Evolutionary conservation across 2,329 filamentous ascomycete species (phyloP).

Genomic region (Esteya vermicola): DNA sequence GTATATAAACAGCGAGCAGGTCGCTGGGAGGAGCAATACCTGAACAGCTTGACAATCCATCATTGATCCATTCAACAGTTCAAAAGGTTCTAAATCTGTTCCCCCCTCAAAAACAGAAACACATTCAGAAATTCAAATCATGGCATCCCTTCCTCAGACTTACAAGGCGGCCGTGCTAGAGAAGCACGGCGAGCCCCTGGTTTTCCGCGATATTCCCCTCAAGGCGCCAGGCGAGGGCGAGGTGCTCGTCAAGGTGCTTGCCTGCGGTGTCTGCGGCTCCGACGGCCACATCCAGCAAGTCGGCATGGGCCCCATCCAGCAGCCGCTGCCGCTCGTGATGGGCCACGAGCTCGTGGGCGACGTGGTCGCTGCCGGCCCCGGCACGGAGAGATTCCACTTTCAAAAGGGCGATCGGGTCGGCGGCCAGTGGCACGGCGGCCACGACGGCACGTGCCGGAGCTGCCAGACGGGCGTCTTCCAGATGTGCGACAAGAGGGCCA

Average conservation of each 20-base stretch:
- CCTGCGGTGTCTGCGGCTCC: conserved; percentile 58
- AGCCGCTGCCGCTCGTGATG: no score
- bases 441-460: conserved; percentile 44
- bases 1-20: no score
- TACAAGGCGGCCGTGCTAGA: conserved; percentile 53
- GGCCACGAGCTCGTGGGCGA: conserved; percentile 62
- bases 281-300: conserved; percentile 37
- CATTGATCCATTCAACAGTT: no score
- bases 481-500: conserved; percentile 45
- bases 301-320: conserved; percentile 27
- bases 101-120: no score
- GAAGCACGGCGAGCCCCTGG: conserved; percentile 33
- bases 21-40: no score
- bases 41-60: no score
- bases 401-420: conserved; percentile 54
- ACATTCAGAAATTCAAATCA: no score
- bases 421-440: conserved; percentile 54
- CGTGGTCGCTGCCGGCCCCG: conserved; percentile 44
- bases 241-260: conserved; percentile 56
- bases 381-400: conserved; percentile 43
- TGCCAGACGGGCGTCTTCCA: conserved; percentile 54
- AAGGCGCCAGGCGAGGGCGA: conserved; percentile 39
- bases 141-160: conserved; percentile 38
- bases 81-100: no score
- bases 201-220: conserved; percentile 45